Base-by-base conservation (phyloP, 73 alveolate species). In the Stentor coeruleus region DNA sequence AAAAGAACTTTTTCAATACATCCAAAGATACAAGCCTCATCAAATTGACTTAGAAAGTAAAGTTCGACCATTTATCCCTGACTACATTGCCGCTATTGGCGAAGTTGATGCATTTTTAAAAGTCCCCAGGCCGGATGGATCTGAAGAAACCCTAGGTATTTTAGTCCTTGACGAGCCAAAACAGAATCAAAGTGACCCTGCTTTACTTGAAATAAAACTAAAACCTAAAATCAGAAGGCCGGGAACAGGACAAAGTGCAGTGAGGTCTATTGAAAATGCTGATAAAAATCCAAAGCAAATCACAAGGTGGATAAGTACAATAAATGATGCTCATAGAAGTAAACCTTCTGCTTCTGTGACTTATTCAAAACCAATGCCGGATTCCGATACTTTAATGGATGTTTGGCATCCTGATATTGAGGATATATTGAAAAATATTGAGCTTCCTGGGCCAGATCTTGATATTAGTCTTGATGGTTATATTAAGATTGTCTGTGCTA, bases 231-330 rank as follows among this genome's bases (percentile, higher is more conserved):
- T 66, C 39, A 87, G 76, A 74, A 30, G 83, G 2, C 74, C 83
- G 26, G 83, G 83, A 36, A 75, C 59, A 2, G 90, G 85, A 38
- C 81, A 83, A 20, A 35, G 79, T 0, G 59, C 82, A 3, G 81
- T 93, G 39, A 86, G 88, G 41, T 81, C 96, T 3, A 91, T 96
- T 80, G 96, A 96, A 85, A 85, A 92, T 77, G 98, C 98, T 49
- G 99, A 95, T 75, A 96, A 95, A 57, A 96, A 96, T 82, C 99
- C 98, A 3, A 96, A 95, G 82, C 95, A 91, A 85, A 93, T 96
- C 49, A 66, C 89, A 31, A 91, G 89, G 59, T 95, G 99, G 99
- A 95, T 96, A 41, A 92, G 93, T 38, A 92, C 87, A 74, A 93
- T 96, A 33, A 89, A 86, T 42, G 98, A 96, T 76, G 87, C 95